phyloP scores from a whole-genome alignment of 257 asterid genomes.

The Solanum dulcamara region DNA sequence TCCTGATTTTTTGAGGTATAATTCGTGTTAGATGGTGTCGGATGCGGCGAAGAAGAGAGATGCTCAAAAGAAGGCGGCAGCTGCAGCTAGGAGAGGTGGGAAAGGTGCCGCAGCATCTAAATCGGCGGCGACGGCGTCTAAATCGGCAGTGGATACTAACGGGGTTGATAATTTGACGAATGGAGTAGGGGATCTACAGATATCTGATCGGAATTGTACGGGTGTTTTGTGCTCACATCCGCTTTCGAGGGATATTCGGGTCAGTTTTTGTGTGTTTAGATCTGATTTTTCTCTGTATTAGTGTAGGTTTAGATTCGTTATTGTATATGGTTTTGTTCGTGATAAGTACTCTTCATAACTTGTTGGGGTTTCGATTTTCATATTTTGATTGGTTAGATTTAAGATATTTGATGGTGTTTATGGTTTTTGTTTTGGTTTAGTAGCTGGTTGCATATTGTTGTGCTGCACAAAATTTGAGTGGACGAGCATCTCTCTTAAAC shows the following conservation, averaged over 20 bases:
- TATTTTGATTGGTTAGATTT: not conserved
- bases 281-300: not conserved
- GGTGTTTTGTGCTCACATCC: conserved; percentile 98
- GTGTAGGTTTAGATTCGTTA: not conserved
- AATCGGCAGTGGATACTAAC: conserved; percentile 17
- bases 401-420: not conserved
- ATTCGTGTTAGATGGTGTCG: conserved; percentile 66
- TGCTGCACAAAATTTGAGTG: not conserved
- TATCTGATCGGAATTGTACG: conserved; percentile 96
- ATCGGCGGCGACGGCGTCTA: conserved; percentile 35
- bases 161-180: conserved; percentile 46
- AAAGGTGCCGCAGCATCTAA: conserved; percentile 35
- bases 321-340: not conserved
- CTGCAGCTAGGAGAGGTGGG: conserved; percentile 44
- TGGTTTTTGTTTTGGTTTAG: not conserved
- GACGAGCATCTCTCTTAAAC: not conserved
- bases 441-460: not conserved
- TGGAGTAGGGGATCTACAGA: conserved; percentile 40
- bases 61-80: conserved; percentile 97
- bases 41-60: conserved; percentile 98
- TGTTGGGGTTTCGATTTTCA: no score
- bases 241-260: conserved; percentile 82
- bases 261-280: conserved; percentile 4
- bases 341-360: no score
- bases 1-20: not conserved